Percentiles rank a stretch among this genome's conserved stretches.
Evolutionary conservation across 139 green algal genomes (phyloP).

Genomic region (Auxenochlorella protothecoides): DNA sequence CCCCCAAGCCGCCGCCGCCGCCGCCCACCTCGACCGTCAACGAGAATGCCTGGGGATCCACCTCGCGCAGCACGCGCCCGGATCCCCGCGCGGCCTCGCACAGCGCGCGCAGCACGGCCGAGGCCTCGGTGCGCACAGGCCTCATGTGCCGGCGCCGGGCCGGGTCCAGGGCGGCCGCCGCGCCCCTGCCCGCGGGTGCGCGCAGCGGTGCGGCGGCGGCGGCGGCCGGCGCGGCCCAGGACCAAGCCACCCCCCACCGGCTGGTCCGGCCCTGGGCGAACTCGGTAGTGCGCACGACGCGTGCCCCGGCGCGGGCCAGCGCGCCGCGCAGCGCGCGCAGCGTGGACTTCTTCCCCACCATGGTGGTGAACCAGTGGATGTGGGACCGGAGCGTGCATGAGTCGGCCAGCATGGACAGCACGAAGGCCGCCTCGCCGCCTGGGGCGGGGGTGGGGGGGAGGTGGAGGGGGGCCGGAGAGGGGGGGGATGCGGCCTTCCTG

Average conservation of each 20-base stretch:
- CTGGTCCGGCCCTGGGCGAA: constrained; percentile 71
- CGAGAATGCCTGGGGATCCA: neutral
- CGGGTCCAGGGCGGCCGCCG: too few relatives aligned
- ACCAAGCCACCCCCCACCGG: constrained; percentile 83
- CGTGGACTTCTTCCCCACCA: constrained; percentile 76
- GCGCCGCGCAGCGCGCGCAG: constrained; percentile 33
- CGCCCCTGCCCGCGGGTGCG: too few relatives aligned
- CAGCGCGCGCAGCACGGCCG: neutral
- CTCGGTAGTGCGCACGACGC: constrained; percentile 64
- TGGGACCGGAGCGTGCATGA: constrained; percentile 40
- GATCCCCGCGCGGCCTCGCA: neutral
- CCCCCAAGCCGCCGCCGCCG: too few relatives aligned
- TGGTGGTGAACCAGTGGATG: constrained; percentile 75
- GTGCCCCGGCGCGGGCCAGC: constrained; percentile 43
- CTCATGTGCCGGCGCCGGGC: too few relatives aligned
- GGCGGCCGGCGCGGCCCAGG: constrained; percentile 44
- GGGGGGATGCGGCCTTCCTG: too few relatives aligned
- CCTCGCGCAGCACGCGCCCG: neutral
- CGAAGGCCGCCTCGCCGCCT: constrained; percentile 83
- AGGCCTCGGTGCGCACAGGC: too few relatives aligned
- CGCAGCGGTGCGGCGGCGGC: constrained; percentile 37
- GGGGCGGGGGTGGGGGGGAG: neutral
- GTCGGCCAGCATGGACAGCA: constrained; percentile 75
- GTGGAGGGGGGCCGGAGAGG: neutral
- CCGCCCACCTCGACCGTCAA: too few relatives aligned